Evolutionary conservation across 2,329 filamentous ascomycete species (phyloP), one percentile per base, ranked within the genome.

Genomic region (Talaromyces sp.): DNA sequence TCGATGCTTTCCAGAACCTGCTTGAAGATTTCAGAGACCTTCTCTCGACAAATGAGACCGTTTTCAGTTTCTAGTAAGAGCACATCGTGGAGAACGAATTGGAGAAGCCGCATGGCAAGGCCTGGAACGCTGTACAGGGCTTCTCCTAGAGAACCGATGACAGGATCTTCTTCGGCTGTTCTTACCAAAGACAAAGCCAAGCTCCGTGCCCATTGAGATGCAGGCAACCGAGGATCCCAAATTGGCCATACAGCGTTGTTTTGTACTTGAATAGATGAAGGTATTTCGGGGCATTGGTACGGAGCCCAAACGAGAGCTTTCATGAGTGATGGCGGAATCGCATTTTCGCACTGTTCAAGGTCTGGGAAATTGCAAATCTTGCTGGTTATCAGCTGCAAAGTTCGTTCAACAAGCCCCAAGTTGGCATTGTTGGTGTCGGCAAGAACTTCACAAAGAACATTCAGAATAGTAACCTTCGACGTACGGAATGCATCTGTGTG

Each of bases 21-120:
- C 38, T 81, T 85, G 61, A 90, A 81, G 2, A 86, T 81, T 10
- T 79, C 77, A 0, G 93, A 96, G 1, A 97, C 71, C 8, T 77
- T 75, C 8, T 82, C 80, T 59, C 87, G 89, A 32, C 86, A 77
- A 1, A 74, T 77, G 63, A 86, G 83, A 29, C 86, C 82, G 43
- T 81, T 80, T 29, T 88, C 82, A n/a, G 83, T 75, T 67, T 93
- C 88, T 46, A 85, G 83, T 1, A 86, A 78, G 0, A 99, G 80
- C 17, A 92, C 86, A 49, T 96, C 80, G 73, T 99, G 96, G 3
- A 96, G 79, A 58, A 98, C 84, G 65, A 90, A 96, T 0, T 93
- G 92, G 55, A 98, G 88, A 0, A 91, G 80, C 49, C 86, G 83
- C 62, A 87, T 83, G 0, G 92, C 89, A 69, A 97, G 86, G 0